Conservation (phyloP, 1,284 basidiomycete species). For the Schizopora paradoxa region DNA sequence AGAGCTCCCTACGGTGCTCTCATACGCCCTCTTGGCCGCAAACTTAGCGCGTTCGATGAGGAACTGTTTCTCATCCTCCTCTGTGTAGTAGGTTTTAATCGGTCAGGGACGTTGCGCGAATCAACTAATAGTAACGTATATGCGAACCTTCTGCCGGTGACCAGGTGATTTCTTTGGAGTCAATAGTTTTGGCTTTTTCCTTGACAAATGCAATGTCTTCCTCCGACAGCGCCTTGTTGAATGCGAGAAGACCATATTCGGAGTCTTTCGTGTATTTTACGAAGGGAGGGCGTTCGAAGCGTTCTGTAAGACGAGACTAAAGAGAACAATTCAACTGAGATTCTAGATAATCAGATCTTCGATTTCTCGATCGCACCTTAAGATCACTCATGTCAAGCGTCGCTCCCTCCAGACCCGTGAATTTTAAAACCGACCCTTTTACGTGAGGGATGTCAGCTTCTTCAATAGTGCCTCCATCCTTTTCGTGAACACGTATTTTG, state of each 20-base stretch:
- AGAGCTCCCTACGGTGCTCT: constrained; percentile 35
- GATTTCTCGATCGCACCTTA: constrained; percentile 62
- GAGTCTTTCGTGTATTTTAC: constrained; percentile 64
- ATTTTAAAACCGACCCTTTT: constrained; percentile 70
- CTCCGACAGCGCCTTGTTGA: constrained; percentile 57
- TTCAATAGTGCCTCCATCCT: constrained; percentile 63
- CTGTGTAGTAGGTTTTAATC: constrained; percentile 29
- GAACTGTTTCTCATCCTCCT: constrained; percentile 61
- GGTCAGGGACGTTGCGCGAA: no score
- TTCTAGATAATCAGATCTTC: no score
- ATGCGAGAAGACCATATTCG: constrained; percentile 37
- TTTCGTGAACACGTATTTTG: constrained; percentile 59
- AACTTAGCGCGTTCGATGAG: constrained; percentile 65
- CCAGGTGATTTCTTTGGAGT: constrained; percentile 59
- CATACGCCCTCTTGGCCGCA: constrained; percentile 50
- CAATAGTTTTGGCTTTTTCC: constrained; percentile 56
- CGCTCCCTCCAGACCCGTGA: constrained; percentile 62
- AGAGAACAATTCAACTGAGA: constrained; percentile 22
- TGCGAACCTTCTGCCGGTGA: constrained; percentile 50
- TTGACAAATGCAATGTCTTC: constrained; percentile 62
- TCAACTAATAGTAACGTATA: no score
- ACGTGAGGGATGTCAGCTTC: constrained; percentile 67
- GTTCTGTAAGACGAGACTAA: constrained; percentile 72
- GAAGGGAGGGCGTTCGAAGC: constrained; percentile 69
- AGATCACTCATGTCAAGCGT: constrained; percentile 65